Conservation (phyloP, 1,139 yeast genomes). For the Pichia sp. region DNA sequence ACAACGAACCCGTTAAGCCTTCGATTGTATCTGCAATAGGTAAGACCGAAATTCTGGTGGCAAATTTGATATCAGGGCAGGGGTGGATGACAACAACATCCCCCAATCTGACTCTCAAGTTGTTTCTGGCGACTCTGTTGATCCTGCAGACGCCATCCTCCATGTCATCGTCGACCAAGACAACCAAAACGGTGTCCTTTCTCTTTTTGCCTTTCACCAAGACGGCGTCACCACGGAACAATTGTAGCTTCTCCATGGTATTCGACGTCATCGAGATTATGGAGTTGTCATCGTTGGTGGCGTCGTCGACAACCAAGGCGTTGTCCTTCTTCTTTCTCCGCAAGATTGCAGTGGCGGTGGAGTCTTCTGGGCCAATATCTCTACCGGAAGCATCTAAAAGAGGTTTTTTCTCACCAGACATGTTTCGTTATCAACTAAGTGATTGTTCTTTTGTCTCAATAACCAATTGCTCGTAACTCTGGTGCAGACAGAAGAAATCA, state of each 20-base stretch:
- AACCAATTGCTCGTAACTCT: background rate
- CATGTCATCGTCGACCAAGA: constrained; percentile 92
- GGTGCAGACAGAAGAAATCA: background rate
- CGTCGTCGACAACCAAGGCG: constrained; percentile 91
- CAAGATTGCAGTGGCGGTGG: constrained; percentile 94
- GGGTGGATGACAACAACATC: constrained; percentile 89
- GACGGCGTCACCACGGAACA: constrained; percentile 97
- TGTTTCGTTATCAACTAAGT: background rate
- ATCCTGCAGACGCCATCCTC: constrained; percentile 93
- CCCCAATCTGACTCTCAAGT: constrained; percentile 89
- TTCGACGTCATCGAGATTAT: constrained; percentile 91
- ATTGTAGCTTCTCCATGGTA: constrained; percentile 91
- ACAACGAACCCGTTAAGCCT: constrained; percentile 96
- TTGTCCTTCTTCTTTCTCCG: constrained; percentile 98
- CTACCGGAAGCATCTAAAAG: constrained; percentile 34
- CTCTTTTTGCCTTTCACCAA: constrained; percentile 97
- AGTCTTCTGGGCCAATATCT: constrained; percentile 46
- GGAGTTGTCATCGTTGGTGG: constrained; percentile 94
- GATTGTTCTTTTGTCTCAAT: background rate
- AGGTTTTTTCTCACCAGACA: constrained; percentile 31
- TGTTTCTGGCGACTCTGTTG: constrained; percentile 94
- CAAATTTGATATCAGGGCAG: constrained; percentile 97
- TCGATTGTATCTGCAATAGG: constrained; percentile 98
- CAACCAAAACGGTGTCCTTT: constrained; percentile 96
- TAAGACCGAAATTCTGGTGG: constrained; percentile 85